phyloP scores from a whole-genome alignment of 2,329 filamentous ascomycete species.

The Aspergillus glaucus region DNA sequence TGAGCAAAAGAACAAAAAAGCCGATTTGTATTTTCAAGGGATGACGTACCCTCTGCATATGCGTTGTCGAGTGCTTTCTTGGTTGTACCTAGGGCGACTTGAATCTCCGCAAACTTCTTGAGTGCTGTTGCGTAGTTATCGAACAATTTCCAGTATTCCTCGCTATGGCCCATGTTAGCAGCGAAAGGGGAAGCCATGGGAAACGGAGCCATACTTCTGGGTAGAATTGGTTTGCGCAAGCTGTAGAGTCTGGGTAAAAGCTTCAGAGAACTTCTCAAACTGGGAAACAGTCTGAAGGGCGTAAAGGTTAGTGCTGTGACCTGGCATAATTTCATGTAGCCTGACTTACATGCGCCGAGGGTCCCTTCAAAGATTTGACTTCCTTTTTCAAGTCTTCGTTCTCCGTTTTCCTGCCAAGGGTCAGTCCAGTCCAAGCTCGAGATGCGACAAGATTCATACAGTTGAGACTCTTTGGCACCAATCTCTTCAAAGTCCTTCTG shows the following conservation, averaged over 20 bases:
- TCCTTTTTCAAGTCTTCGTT: conserved; percentile 36
- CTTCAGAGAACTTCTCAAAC: conserved; percentile 28
- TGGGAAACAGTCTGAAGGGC: conserved; percentile 20
- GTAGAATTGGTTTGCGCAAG: conserved; percentile 29
- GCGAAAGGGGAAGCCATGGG: background rate
- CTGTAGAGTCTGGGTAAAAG: conserved; percentile 25
- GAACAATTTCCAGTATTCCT: conserved; percentile 37
- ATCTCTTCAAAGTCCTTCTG: conserved; percentile 39
- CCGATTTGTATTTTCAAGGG: background rate
- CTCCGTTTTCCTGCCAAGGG: conserved; percentile 30
- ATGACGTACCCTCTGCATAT: conserved; percentile 29
- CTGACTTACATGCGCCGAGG: conserved; percentile 14
- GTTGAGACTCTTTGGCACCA: conserved; percentile 32
- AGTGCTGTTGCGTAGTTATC: conserved; percentile 32
- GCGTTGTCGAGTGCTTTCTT: conserved; percentile 33
- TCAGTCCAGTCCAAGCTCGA: conserved; percentile 13
- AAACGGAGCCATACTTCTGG: conserved; percentile 24
- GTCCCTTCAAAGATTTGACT: conserved; percentile 26
- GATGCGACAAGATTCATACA: conserved; percentile 21
- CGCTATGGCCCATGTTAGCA: conserved; percentile 21
- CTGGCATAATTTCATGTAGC: background rate
- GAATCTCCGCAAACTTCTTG: conserved; percentile 33
- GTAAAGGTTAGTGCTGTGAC: conserved; percentile 8
- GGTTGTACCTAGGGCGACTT: conserved; percentile 29
- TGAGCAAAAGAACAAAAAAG: conserved; percentile 13